Percentiles rank a stretch among this genome's conserved stretches.
These are phyloP conservation scores for Globisporangium canariense DNA, from an alignment of 352 stramenopile genomes.

Conservation along the genomic window DNA sequence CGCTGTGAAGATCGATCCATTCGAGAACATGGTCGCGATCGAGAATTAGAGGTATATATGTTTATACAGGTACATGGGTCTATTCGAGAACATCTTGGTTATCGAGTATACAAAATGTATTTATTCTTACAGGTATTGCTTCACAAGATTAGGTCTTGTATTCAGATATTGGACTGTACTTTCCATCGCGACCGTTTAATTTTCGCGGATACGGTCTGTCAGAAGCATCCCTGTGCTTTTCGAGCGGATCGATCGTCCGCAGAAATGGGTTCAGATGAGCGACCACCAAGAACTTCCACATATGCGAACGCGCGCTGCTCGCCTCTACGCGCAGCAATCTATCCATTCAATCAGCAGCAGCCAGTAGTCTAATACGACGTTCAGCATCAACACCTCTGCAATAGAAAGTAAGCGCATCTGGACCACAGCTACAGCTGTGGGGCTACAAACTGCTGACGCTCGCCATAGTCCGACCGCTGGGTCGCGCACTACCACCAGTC, in stretches of 20 bases:
- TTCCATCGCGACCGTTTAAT: not conserved
- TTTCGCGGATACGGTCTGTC: not conserved
- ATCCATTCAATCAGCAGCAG: not conserved
- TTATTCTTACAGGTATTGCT: not conserved
- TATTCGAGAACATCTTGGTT: not conserved
- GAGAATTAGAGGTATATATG: not conserved
- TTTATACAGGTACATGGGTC: not conserved
- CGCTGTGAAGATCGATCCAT: slow-evolving; percentile 3
- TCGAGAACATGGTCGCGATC: not conserved
- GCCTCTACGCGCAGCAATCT: not conserved
- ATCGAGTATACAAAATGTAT: not conserved
- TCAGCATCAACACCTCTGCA: not conserved
- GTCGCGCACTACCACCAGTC: not conserved
- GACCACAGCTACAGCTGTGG: not conserved
- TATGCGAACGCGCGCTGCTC: not conserved
- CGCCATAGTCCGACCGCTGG: too few relatives aligned
- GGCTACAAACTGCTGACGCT: not conserved
- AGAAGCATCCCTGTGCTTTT: not conserved
- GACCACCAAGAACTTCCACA: not conserved
- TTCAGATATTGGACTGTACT: not conserved
- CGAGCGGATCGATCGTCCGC: not conserved
- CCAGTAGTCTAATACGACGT: too few relatives aligned
- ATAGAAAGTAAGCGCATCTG: not conserved
- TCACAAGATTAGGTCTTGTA: slow-evolving; percentile 3
- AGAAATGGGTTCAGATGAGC: not conserved